Conservation (phyloP, 352 stramenopile species). For the Phytophthora multivora region DNA sequence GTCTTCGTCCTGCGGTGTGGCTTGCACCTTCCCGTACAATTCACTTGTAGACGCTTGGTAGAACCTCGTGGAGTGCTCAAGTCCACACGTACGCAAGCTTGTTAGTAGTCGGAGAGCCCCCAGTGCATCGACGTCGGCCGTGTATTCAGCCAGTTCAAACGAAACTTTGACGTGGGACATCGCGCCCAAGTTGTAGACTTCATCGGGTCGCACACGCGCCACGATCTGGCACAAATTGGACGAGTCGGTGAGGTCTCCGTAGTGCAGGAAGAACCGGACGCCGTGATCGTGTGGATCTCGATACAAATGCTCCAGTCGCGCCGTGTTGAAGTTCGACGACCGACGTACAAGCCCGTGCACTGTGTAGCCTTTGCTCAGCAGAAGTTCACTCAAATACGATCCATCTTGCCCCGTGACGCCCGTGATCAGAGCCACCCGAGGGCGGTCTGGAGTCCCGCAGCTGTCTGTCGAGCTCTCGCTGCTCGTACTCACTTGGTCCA, state of each 20-base stretch:
- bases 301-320: constrained; percentile 98
- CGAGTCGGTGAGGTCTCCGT: constrained; percentile 98
- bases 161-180: constrained; percentile 99
- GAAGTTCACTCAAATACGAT: constrained; percentile 97
- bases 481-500: constrained; percentile 23
- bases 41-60: constrained; percentile 99
- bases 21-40: constrained; percentile 97
- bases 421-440: constrained; percentile 93
- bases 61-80: constrained; percentile 77
- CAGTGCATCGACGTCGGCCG: constrained; percentile 96
- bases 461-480: constrained; percentile 22
- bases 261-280: constrained; percentile 98
- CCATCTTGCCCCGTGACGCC: constrained; percentile 99
- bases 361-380: constrained; percentile 97
- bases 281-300: constrained; percentile 92
- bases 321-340: constrained; percentile 98
- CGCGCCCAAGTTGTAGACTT: constrained; percentile 99
- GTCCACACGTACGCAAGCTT: constrained; percentile 94
- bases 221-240: constrained; percentile 98
- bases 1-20: constrained; percentile 96
- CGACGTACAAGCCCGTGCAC: constrained; percentile 96
- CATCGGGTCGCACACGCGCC: constrained; percentile 92
- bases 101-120: constrained; percentile 97
- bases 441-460: not conserved
- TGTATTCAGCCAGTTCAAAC: constrained; percentile 99